phyloP scores from a whole-genome alignment of 106 monocot genomes.

The Chionographis japonica region DNA sequence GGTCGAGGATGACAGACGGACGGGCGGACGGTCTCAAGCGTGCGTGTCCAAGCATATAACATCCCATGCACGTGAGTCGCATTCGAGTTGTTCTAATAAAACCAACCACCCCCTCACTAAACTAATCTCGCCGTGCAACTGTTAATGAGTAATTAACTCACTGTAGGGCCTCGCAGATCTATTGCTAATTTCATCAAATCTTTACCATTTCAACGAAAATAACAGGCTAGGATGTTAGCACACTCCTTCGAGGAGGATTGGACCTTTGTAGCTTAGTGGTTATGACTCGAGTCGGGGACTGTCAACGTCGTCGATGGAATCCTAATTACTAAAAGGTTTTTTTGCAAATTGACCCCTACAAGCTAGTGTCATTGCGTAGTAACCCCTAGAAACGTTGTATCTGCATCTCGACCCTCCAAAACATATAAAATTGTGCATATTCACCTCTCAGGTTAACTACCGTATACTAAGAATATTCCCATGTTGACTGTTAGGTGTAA shows the following conservation, averaged over 20 bases:
- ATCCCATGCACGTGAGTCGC: conserved; percentile 7
- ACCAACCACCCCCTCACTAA: conserved; percentile 8
- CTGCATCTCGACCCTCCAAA: too few relatives aligned
- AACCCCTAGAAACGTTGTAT: too few relatives aligned
- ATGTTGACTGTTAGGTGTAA: too few relatives aligned
- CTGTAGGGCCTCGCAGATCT: conserved; percentile 38
- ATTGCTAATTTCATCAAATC: conserved; percentile 61
- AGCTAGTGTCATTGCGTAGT: too few relatives aligned
- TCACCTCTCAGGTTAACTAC: too few relatives aligned
- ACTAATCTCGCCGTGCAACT: conserved; percentile 3
- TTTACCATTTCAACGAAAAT: conserved; percentile 21
- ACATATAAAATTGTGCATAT: too few relatives aligned
- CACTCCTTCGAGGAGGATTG: background rate
- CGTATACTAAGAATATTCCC: too few relatives aligned
- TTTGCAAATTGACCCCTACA: too few relatives aligned
- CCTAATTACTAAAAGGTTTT: background rate
- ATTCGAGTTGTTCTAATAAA: conserved; percentile 16
- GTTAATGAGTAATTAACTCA: conserved; percentile 21
- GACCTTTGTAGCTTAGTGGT: conserved; percentile 20
- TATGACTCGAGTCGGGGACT: conserved; percentile 20
- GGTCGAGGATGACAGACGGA: too few relatives aligned
- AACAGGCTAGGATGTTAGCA: conserved; percentile 8
- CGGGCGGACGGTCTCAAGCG: too few relatives aligned
- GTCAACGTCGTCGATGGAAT: conserved; percentile 7
- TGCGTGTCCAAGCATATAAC: background rate